Evolutionary conservation across 2,329 filamentous ascomycete species (phyloP).

Genomic region (Clonostachys sp.): DNA sequence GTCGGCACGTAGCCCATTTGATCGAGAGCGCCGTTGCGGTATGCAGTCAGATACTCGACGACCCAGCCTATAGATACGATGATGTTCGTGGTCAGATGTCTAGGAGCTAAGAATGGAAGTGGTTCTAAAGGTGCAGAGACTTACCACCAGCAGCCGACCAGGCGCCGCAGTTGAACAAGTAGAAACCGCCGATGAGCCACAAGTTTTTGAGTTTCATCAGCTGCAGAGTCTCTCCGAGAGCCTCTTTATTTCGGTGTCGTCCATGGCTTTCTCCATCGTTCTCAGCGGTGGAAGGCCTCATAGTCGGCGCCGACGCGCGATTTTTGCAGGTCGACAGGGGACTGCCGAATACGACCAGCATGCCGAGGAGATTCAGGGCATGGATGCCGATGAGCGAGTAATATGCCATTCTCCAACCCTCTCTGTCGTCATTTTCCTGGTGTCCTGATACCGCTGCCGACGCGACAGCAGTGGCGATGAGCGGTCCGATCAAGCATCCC

Average conservation of each 20-base stretch:
- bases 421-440: background rate
- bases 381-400: slow-evolving; percentile 1
- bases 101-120: background rate
- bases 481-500: slow-evolving; percentile 4
- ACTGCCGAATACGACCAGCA: background rate
- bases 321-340: background rate
- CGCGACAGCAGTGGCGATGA: slow-evolving; percentile 5
- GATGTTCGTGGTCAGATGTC: background rate
- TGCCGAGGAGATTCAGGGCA: slow-evolving; percentile 1
- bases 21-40: slow-evolving; percentile 1
- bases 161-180: slow-evolving; percentile 5
- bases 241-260: background rate
- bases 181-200: slow-evolving; percentile 6
- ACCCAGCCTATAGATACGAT: slow-evolving; percentile 5
- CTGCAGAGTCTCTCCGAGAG: slow-evolving; percentile 1
- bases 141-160: slow-evolving; percentile 5
- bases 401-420: slow-evolving; percentile 1
- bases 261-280: background rate
- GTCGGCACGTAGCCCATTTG: slow-evolving; percentile 4
- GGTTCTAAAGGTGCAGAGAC: background rate
- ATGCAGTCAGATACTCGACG: slow-evolving; percentile 5
- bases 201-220: slow-evolving; percentile 2
- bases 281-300: background rate
- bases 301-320: background rate
- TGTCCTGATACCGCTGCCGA: background rate